phyloP scores from a whole-genome alignment of 1,139 yeast species.

The Nakaseomyces kungkrabaensis region DNA sequence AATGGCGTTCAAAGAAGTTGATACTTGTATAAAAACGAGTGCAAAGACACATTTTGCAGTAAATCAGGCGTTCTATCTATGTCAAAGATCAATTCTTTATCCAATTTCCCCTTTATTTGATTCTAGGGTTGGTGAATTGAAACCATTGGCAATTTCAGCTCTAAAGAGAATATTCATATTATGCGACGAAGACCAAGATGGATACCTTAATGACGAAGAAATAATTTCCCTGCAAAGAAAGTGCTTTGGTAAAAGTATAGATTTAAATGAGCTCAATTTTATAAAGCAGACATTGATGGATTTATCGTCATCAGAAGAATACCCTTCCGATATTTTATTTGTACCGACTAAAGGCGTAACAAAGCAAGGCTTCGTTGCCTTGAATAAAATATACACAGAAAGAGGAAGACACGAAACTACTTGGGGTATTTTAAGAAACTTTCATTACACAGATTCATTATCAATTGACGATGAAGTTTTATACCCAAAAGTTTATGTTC shows the following conservation, averaged over 20 bases:
- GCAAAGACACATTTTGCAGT: conserved; percentile 74
- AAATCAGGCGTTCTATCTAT: conserved; percentile 80
- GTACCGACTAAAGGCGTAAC: conserved; percentile 47
- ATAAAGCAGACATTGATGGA: conserved; percentile 35
- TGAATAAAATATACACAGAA: conserved; percentile 77
- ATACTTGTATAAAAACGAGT: conserved; percentile 79
- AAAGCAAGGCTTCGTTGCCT: conserved; percentile 60
- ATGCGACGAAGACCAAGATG: conserved; percentile 87
- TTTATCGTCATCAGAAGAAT: conserved; percentile 14
- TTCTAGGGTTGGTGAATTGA: conserved; percentile 75
- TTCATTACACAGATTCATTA: conserved; percentile 83
- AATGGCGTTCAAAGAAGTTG: conserved; percentile 88
- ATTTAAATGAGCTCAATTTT: conserved; percentile 41
- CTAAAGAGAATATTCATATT: conserved; percentile 71
- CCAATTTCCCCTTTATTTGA: conserved; percentile 93
- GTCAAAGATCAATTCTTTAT: conserved; percentile 84
- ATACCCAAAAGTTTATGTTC: conserved; percentile 70
- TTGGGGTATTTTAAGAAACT: conserved; percentile 85
- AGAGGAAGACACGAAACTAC: conserved; percentile 91
- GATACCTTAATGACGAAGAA: conserved; percentile 61
- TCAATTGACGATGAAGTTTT: conserved; percentile 71
- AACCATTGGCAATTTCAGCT: conserved; percentile 69
- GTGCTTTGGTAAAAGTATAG: conserved; percentile 59
- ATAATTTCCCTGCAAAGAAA: conserved; percentile 57
- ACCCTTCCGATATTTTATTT: conserved; percentile 11